Percentiles rank a stretch among this genome's conserved stretches.
These are phyloP conservation scores for Mrakia frigida DNA, from an alignment of 768 basidiomycete genomes.

Conservation along the genomic window DNA sequence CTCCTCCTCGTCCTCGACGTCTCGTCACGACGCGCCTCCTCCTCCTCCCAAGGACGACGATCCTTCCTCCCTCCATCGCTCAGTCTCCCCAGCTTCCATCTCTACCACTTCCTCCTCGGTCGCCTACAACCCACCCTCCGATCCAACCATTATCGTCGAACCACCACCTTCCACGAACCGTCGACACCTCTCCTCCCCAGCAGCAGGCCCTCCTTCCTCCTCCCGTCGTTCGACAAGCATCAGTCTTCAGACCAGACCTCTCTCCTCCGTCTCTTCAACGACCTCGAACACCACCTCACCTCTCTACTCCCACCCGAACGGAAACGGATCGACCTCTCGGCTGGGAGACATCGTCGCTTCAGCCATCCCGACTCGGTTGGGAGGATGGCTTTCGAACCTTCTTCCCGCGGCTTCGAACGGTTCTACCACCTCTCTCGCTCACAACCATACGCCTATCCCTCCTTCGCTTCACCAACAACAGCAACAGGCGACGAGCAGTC, in stretches of 20 bases:
- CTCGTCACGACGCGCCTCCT: neutral
- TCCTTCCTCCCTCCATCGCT: neutral
- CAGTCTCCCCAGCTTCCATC: constrained; percentile 3
- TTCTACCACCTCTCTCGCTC: neutral
- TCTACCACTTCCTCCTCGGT: neutral
- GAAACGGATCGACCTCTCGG: constrained; percentile 17
- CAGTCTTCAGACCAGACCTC: neutral
- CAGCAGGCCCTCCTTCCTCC: neutral
- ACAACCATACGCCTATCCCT: constrained; percentile 18
- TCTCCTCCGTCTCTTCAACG: neutral
- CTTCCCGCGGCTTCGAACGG: constrained; percentile 2
- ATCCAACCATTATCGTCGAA: constrained; percentile 23
- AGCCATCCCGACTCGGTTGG: constrained; percentile 25
- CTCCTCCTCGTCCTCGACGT: neutral
- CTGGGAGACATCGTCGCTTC: constrained; percentile 25
- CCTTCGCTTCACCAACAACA: constrained; percentile 6
- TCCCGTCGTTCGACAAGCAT: neutral
- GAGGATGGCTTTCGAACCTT: constrained; percentile 30
- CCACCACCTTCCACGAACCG: constrained; percentile 3
- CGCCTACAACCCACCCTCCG: neutral
- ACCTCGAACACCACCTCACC: neutral
- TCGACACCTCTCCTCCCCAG: constrained; percentile 9
- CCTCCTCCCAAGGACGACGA: constrained; percentile 6
- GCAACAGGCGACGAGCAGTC: constrained; percentile 3
- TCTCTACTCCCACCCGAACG: constrained; percentile 12